Conservation (phyloP, 805 yeast genomes). For the Diddensiella transvaalensis region DNA sequence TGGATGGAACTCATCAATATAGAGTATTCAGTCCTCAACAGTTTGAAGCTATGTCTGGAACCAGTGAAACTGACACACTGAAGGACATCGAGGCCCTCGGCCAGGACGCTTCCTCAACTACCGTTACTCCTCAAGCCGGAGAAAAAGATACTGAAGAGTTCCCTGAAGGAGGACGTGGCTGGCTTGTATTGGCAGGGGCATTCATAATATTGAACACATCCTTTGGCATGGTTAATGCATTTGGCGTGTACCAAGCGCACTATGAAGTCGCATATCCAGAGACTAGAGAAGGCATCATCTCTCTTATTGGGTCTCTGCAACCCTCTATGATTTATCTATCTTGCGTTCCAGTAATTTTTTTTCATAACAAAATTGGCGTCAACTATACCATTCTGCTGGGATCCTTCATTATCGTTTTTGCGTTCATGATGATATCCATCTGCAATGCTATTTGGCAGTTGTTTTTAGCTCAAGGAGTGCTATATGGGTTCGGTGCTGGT, state of each 20-base stretch:
- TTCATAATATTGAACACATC: conserved; percentile 47
- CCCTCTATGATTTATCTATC: conserved; percentile 43
- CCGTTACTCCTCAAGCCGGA: conserved; percentile 12
- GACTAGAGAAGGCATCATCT: conserved; percentile 44
- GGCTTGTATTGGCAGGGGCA: conserved; percentile 48
- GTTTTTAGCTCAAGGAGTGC: conserved; percentile 49
- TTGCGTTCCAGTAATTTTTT: conserved; percentile 35
- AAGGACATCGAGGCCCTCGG: no score
- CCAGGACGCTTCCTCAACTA: no score
- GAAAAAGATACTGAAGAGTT: conserved; percentile 31
- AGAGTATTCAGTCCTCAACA: no score
- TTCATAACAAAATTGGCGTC: conserved; percentile 45
- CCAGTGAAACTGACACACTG: no score
- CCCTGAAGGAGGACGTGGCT: conserved; percentile 49
- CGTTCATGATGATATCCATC: conserved; percentile 46
- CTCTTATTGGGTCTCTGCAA: conserved; percentile 54
- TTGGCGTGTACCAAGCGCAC: conserved; percentile 54
- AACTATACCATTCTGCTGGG: conserved; percentile 40
- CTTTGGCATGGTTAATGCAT: conserved; percentile 59
- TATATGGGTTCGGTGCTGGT: conserved; percentile 47
- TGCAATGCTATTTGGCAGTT: conserved; percentile 48
- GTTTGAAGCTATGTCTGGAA: no score
- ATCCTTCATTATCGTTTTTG: conserved; percentile 41
- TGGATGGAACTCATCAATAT: no score
- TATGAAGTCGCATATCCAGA: conserved; percentile 43